phyloP scores from a whole-genome alignment of 768 basidiomycete genomes.

The Pleurotus giganteus region DNA sequence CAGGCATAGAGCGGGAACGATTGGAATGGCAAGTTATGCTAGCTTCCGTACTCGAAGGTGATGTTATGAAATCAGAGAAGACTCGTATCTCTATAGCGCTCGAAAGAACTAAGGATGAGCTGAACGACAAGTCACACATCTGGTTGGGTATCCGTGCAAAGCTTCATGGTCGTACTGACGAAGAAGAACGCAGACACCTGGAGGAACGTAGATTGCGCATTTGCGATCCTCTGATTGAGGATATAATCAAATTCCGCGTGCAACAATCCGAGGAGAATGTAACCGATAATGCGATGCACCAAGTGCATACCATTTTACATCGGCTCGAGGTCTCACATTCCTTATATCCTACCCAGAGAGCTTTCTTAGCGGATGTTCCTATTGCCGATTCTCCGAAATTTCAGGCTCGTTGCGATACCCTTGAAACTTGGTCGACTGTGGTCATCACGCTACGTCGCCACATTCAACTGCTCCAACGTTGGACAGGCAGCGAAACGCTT shows the following conservation, averaged over 20 bases:
- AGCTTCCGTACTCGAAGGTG: slow-evolving; percentile 88
- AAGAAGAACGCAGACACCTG: slow-evolving; percentile 77
- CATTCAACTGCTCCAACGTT: slow-evolving; percentile 76
- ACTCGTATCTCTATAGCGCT: slow-evolving; percentile 84
- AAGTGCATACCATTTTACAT: slow-evolving; percentile 64
- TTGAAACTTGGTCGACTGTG: slow-evolving; percentile 92
- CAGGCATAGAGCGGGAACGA: slow-evolving; percentile 59
- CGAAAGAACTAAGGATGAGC: slow-evolving; percentile 66
- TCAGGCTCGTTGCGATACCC: slow-evolving; percentile 81
- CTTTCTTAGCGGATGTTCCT: slow-evolving; percentile 77
- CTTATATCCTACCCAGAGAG: slow-evolving; percentile 81
- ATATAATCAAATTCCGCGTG: slow-evolving; percentile 76
- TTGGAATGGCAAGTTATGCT: slow-evolving; percentile 97
- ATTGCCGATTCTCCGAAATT: slow-evolving; percentile 63
- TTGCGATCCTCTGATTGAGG: slow-evolving; percentile 82
- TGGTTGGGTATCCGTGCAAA: slow-evolving; percentile 93
- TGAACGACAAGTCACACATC: slow-evolving; percentile 66
- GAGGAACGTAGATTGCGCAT: slow-evolving; percentile 81
- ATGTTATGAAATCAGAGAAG: slow-evolving; percentile 94
- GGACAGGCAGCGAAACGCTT: slow-evolving; percentile 92
- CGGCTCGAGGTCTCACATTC: slow-evolving; percentile 82
- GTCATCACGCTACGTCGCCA: slow-evolving; percentile 82
- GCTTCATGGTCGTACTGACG: slow-evolving; percentile 73
- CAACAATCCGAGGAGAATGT: slow-evolving; percentile 33
- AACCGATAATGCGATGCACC: slow-evolving; percentile 49